Evolutionary conservation across 352 stramenopile genomes (phyloP), one percentile per base, ranked within the genome.

Genomic region (Globisporangium paddicum): DNA sequence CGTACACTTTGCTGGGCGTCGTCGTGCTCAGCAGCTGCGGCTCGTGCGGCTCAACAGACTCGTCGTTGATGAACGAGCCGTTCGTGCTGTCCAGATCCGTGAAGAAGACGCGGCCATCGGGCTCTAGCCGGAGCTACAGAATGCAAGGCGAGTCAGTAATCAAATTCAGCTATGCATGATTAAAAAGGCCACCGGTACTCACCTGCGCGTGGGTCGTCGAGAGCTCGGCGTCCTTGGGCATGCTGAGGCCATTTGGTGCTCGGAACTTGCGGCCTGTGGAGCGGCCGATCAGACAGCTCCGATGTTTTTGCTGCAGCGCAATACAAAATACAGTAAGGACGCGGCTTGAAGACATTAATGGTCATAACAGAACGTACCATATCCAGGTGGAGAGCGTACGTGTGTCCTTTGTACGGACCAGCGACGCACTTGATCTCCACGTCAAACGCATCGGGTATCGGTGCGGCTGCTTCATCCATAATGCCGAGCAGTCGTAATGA

Each of bases 161-260:
- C 32, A n/a, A 32, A 37, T 21, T 37, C 11, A 60, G n/a, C n/a
- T n/a, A n/a, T n/a, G n/a, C n/a, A n/a, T n/a, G n/a, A n/a, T n/a
- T 32, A 32, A 32, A 32, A 32, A 7, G 6, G 28, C 28, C 28
- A 32, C 28, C 6, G 28, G 28, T 25, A 62, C 44, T 5, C 50
- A 90, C 81, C 78, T 95, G 72, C 30, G 67, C 83, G 47, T 95
- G 86, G 1, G 81, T 88, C n/a, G 86, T 95, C 32, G 86, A 95
- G 2, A 95, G 60, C 53, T 95, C 82, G 3, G 68, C 74, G 63
- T 95, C 86, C 52, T 93, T 92, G 1, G 79, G 76, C 40, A 95
- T 62, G 44, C 83, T 93, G 48, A 95, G 56, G 7, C 86, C 86
- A 48, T 81, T 70, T 32, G 86, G 83, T 14, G 69, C 56, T 18